Base-by-base conservation (phyloP, 2,329 filamentous ascomycete genomes). In the Cyphellophora europaea region DNA sequence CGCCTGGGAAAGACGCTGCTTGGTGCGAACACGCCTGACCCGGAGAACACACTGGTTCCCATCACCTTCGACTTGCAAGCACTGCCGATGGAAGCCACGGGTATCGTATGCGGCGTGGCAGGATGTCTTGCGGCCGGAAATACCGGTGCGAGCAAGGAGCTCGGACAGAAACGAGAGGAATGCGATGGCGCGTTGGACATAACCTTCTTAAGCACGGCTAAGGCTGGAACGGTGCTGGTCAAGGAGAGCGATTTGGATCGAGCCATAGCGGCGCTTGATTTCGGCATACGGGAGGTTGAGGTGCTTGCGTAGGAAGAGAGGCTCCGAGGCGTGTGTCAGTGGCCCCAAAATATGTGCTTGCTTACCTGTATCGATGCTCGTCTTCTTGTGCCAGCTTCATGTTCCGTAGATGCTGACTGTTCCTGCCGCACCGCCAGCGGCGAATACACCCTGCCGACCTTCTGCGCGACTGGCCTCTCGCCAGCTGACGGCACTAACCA, bases 91-190 rank as follows among this genome's bases (percentile, higher is more conserved):
- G 86, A 94, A 56, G 87, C 86, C 5, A 93, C 88, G 0, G 89
- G 89, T 14, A 95, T 98, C 38, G 86, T 98, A 3, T 95, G 88
- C 48, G 89, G 91, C 17, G 85, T 98, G 2, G 88, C 89, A 0
- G 85, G 87, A 16, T 73, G 78, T 36, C 67, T 96, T 17, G 82
- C 87, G 1, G 76, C 82, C 32, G 82, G 83, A 30, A 18, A 35
- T 14, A n/a, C 18, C 16, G 19, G 16, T n/a, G 12, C 6, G 15
- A 15, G 19, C 16, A 15, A n/a, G 13, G 19, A 19, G 15, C 14
- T 14, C 10, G 30, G 29, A 17, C 19, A 23, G 31, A 10, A 35
- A 32, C 18, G 51, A 48, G 4, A 49, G 49, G 8, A 35, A 42
- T n/a, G n/a, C n/a, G n/a, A 54, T 33, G 55, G 58, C 38, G 60